These are phyloP conservation scores for Sphagnum contortum DNA, from an alignment of 225 moss, liverwort and hornwort genomes.

Conservation along the genomic window DNA sequence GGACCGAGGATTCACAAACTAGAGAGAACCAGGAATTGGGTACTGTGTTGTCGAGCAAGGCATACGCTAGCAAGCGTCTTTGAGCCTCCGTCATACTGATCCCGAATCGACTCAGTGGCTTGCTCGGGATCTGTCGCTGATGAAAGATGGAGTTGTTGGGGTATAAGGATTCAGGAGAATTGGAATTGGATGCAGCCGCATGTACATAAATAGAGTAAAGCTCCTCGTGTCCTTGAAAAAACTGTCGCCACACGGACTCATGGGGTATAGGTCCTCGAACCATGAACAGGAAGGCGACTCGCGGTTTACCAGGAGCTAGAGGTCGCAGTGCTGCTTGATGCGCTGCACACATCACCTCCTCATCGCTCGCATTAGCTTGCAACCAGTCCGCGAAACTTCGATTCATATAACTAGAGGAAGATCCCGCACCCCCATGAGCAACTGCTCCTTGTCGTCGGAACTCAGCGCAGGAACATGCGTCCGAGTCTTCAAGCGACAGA, in stretches of 20 bases:
- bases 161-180: slow-evolving; percentile 3
- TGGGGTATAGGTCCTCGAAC: slow-evolving; percentile 9
- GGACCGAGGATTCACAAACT: slow-evolving; percentile 19
- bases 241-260: slow-evolving; percentile 22
- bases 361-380: slow-evolving; percentile 5
- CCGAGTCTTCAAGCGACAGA: neutral
- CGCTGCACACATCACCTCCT: slow-evolving; percentile 6
- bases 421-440: too few species aligned
- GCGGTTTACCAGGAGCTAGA: slow-evolving; percentile 2
- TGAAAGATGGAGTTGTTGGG: slow-evolving; percentile 17
- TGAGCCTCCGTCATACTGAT: slow-evolving; percentile 16
- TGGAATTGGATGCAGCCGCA: slow-evolving; percentile 1
- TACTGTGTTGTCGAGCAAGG: slow-evolving; percentile 20
- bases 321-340: slow-evolving; percentile 2
- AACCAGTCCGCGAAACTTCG: neutral
- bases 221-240: slow-evolving; percentile 20
- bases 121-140: slow-evolving; percentile 21
- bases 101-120: slow-evolving; percentile 6
- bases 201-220: slow-evolving; percentile 25
- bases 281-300: slow-evolving; percentile 29
- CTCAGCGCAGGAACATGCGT: slow-evolving; percentile 4
- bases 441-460: neutral
- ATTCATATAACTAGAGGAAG: neutral
- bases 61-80: slow-evolving; percentile 16
- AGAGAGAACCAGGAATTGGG: slow-evolving; percentile 29